A percentile compares a stretch with the other conserved stretches of the same genome.
These are phyloP conservation scores for Medicago arabica DNA, from an alignment of 306 rosid genomes.

Conservation along the genomic window DNA sequence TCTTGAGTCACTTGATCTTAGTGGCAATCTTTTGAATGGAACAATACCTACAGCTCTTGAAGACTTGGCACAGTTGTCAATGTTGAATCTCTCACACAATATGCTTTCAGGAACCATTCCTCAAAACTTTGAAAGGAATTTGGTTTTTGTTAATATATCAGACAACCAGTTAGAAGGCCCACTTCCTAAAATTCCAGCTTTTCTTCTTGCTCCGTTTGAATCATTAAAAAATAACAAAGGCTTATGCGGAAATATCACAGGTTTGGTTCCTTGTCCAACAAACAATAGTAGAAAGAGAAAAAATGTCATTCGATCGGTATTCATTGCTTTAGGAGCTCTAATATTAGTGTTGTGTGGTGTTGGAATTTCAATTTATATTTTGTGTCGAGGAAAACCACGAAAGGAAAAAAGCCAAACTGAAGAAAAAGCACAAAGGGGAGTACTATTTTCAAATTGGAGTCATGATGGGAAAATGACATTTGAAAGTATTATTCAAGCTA, in stretches of 20 bases:
- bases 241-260: conserved; percentile 43
- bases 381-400: neutral
- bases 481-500: conserved; percentile 45
- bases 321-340: conserved; percentile 14
- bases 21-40: conserved; percentile 42
- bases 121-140: conserved; percentile 24
- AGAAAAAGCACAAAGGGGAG: conserved; percentile 22
- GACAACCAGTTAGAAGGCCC: conserved; percentile 47
- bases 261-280: conserved; percentile 37
- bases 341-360: conserved; percentile 18
- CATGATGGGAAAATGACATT: conserved; percentile 43
- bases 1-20: conserved; percentile 53
- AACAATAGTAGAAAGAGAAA: neutral
- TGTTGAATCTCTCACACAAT: conserved; percentile 57
- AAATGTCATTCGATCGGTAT: neutral
- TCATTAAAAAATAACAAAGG: conserved; percentile 40
- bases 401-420: neutral
- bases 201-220: conserved; percentile 34
- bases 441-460: conserved; percentile 39
- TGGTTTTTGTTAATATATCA: conserved; percentile 50
- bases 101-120: conserved; percentile 54
- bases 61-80: conserved; percentile 25
- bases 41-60: conserved; percentile 49
- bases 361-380: conserved; percentile 30
- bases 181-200: conserved; percentile 41